These are phyloP conservation scores for Cladochytrium replicatum DNA, from an alignment of 192 early-diverging fungal species.

Conservation along the genomic window DNA sequence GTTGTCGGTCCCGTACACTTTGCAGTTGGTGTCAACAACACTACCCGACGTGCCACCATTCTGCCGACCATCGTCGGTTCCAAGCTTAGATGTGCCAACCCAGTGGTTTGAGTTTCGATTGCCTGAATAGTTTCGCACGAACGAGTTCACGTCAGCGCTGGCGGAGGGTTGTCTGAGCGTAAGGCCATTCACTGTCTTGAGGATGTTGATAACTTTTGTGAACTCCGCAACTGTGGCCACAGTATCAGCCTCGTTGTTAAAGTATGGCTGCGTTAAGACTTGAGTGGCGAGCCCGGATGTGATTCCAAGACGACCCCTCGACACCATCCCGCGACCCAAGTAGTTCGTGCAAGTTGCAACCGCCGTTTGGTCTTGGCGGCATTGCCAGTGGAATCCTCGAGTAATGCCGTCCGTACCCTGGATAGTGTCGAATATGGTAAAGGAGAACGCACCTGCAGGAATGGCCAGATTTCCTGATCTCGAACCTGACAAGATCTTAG, in stretches of 20 bases:
- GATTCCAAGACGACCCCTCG: neutral
- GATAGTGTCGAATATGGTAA: neutral
- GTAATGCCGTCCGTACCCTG: neutral
- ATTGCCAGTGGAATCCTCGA: neutral
- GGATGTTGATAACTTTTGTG: neutral
- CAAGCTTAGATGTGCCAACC: neutral
- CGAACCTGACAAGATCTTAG: neutral
- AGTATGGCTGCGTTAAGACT: neutral
- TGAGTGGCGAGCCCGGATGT: neutral
- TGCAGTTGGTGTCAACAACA: neutral
- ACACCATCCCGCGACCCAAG: neutral
- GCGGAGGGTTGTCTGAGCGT: neutral
- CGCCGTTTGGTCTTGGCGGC: neutral
- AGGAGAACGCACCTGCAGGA: neutral
- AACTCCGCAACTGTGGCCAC: neutral
- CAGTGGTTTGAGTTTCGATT: neutral
- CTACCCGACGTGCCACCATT: neutral
- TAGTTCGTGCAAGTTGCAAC: neutral
- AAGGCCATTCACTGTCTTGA: neutral
- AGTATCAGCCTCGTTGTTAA: neutral
- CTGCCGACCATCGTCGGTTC: neutral
- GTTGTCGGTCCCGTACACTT: neutral
- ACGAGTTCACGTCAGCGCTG: neutral
- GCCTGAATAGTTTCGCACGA: neutral
- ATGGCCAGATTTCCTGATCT: neutral